These are phyloP conservation scores for Sugiyamaella qingdaonensis DNA, from an alignment of 805 yeast genomes.

Conservation along the genomic window DNA sequence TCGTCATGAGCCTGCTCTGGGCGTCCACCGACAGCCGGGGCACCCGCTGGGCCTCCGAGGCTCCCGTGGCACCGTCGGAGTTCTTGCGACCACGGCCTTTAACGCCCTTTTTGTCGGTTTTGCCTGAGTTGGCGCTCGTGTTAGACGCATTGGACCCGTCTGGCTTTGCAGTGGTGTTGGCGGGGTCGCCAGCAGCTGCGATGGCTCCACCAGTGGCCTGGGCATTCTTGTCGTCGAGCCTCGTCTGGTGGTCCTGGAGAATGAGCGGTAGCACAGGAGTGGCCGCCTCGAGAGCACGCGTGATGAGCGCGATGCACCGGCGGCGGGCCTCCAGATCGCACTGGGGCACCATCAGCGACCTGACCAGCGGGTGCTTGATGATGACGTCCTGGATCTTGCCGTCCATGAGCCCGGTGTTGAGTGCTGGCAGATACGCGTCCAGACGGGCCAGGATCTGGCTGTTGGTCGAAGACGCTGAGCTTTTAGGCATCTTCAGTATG, in stretches of 20 bases:
- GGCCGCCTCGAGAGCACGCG: constrained; percentile 24
- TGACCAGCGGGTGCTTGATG: constrained; percentile 27
- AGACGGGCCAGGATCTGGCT: constrained; percentile 21
- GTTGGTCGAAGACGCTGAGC: constrained; percentile 2
- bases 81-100: background rate
- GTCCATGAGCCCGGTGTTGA: constrained; percentile 28
- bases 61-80: background rate
- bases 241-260: constrained; percentile 20
- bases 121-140: background rate
- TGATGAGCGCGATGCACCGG: constrained; percentile 21
- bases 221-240: constrained; percentile 4
- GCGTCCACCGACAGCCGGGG: constrained; percentile 19
- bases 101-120: background rate
- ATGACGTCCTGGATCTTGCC: constrained; percentile 29
- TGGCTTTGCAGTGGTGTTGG: background rate
- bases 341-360: constrained; percentile 26
- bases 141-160: background rate
- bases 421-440: constrained; percentile 26
- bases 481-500: background rate
- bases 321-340: constrained; percentile 28
- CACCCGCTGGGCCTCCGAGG: constrained; percentile 2
- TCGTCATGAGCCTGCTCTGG: constrained; percentile 18
- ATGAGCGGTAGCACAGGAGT: constrained; percentile 25
- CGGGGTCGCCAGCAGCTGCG: background rate
- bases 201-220: constrained; percentile 1